phyloP scores from a whole-genome alignment of 108 stramenopile genomes.

The Cyclostephanos invisitatus region DNA sequence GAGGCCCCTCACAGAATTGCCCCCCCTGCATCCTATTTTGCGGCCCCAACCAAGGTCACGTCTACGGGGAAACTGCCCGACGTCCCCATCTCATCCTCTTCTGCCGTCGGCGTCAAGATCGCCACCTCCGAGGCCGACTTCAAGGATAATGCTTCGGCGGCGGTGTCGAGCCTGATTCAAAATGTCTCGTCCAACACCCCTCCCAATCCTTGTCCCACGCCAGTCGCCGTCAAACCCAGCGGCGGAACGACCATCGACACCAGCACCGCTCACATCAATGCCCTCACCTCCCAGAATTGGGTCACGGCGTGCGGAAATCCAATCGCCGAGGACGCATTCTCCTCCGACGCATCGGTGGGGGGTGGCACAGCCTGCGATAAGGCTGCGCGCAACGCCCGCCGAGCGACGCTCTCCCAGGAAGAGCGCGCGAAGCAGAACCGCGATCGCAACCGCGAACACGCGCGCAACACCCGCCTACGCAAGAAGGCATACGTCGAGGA shows the following conservation, averaged over 20 bases:
- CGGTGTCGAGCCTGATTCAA: slow-evolving; percentile 73
- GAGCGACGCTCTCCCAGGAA: slow-evolving; percentile 81
- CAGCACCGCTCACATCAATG: slow-evolving; percentile 83
- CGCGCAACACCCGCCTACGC: slow-evolving; percentile 88
- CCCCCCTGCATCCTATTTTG: background rate
- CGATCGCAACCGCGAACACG: slow-evolving; percentile 94
- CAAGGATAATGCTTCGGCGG: slow-evolving; percentile 77
- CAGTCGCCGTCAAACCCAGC: slow-evolving; percentile 7
- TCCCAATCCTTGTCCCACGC: slow-evolving; percentile 8
- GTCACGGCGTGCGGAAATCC: slow-evolving; percentile 69
- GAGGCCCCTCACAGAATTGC: slow-evolving; percentile 4
- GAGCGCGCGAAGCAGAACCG: slow-evolving; percentile 89
- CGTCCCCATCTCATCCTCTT: slow-evolving; percentile 4
- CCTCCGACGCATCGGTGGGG: slow-evolving; percentile 12
- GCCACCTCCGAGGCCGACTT: slow-evolving; percentile 69
- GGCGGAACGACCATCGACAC: slow-evolving; percentile 56
- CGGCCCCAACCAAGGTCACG: slow-evolving; percentile 19
- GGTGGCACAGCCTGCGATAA: slow-evolving; percentile 46
- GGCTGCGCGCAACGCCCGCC: slow-evolving; percentile 57
- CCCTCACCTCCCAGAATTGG: slow-evolving; percentile 86
- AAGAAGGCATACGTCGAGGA: slow-evolving; percentile 96
- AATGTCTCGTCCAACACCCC: slow-evolving; percentile 54
- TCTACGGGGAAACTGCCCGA: slow-evolving; percentile 8
- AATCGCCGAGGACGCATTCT: slow-evolving; percentile 11
- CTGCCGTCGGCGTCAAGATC: slow-evolving; percentile 10